Base-by-base conservation (phyloP, 2,329 filamentous ascomycete genomes). In the Fragosphaeria purpurea region DNA sequence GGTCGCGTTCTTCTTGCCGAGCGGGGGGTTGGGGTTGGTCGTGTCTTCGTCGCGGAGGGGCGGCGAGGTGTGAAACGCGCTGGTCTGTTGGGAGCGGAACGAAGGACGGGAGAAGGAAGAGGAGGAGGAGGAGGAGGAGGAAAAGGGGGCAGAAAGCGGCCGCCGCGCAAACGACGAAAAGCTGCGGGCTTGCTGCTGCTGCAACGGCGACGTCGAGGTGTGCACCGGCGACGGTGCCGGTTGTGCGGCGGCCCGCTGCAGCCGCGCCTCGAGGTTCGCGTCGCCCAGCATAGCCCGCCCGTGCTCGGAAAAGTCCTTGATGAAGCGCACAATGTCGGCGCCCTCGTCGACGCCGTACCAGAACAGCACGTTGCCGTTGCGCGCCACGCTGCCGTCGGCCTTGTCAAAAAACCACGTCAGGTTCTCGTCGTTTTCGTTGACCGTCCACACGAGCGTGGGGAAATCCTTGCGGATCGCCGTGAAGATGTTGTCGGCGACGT, bases 321-420 rank as follows among this genome's bases (percentile, higher is more conserved):
- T 89, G 57, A 95, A 75, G 57, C 86, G 78, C 59, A 84, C 82
- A 30, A 96, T 85, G 65, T 95, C 86, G 47, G 88, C 82, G 35
- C 84, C 82, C 50, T 82, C 83, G 57, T 93, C 86, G 52, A 93
- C 81, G 48, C 90, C 90, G 66, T 94, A 95, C 86, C 91, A 97
- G 75, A 97, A 97, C 62, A 97, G 83, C 40, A 96, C 88, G 62
- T 90, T 88, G 52, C 88, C 88, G 58, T 88, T 82, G 50, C 83
- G 82, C 55, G 85, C 88, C 60, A 96, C 79, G 67, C 88, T 95
- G 51, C 93, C 91, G 59, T 96, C 89, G 8, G 91, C 86, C 76
- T 95, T 95, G 69, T 95, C 90, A 59, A 95, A 94, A 75, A 97
- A 96, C 93, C 91, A 97, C 9, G 88, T 90, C 60, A 97, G 74